These are phyloP conservation scores for Beauveria sp. DNA, from an alignment of 2,329 filamentous ascomycete species.

Conservation along the genomic window DNA sequence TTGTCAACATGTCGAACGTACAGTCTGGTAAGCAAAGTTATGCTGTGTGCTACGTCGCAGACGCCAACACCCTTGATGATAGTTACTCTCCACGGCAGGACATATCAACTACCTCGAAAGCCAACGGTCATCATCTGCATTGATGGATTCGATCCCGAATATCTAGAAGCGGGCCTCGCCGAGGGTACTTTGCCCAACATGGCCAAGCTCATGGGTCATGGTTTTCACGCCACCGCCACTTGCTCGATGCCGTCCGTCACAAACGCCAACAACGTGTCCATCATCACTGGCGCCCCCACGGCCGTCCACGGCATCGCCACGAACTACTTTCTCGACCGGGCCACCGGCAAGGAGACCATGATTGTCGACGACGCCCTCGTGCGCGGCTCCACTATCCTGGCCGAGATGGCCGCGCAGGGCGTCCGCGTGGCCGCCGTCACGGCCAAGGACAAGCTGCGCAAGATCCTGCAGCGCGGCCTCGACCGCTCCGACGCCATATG, in stretches of 20 bases:
- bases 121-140: slow-evolving; percentile 34
- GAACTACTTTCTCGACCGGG: slow-evolving; percentile 35
- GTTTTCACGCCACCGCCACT: slow-evolving; percentile 31
- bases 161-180: slow-evolving; percentile 27
- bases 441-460: slow-evolving; percentile 37
- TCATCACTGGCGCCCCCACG: slow-evolving; percentile 34
- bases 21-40: not conserved
- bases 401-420: slow-evolving; percentile 29
- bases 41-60: not conserved
- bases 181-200: slow-evolving; percentile 28
- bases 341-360: slow-evolving; percentile 32
- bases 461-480: slow-evolving; percentile 31
- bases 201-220: slow-evolving; percentile 22
- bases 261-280: slow-evolving; percentile 37
- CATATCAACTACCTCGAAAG: slow-evolving; percentile 11
- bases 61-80: not conserved
- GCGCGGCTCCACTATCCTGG: slow-evolving; percentile 33
- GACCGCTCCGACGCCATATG: slow-evolving; percentile 23
- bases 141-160: slow-evolving; percentile 36
- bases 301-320: slow-evolving; percentile 33
- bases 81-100: slow-evolving; percentile 1
- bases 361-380: slow-evolving; percentile 32
- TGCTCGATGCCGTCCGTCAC: slow-evolving; percentile 36
- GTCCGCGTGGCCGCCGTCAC: slow-evolving; percentile 35
- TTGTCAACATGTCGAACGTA: not conserved